A percentile compares a stretch with the other conserved stretches of the same genome.
Conservation (phyloP, 768 basidiomycete genomes). For the Cantharellus cinnabarinus region DNA sequence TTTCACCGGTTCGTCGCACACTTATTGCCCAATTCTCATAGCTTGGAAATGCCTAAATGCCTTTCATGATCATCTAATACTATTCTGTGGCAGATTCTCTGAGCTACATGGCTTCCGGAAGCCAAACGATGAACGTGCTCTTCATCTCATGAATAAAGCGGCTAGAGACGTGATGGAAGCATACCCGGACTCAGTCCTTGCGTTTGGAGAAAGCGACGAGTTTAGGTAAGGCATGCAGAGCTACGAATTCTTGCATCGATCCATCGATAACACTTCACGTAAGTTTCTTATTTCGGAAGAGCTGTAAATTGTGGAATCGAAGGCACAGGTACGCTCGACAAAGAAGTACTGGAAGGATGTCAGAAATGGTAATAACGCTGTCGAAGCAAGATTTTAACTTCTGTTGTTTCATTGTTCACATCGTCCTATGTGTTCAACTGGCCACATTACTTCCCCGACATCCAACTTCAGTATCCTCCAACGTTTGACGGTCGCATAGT, state of each 20-base stretch:
- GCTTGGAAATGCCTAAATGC: neutral
- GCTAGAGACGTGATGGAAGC: conserved; percentile 65
- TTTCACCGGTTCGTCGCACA: conserved; percentile 58
- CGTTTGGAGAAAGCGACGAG: conserved; percentile 93
- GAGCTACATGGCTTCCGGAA: conserved; percentile 66
- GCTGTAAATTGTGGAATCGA: conserved; percentile 63
- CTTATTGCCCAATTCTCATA: neutral
- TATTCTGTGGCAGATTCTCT: conserved; percentile 40
- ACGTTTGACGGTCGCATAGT: conserved; percentile 84
- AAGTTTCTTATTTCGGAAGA: conserved; percentile 72
- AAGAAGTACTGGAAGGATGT: neutral
- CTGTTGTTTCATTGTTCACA: conserved; percentile 73
- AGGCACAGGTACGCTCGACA: conserved; percentile 25
- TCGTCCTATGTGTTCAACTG: conserved; percentile 79
- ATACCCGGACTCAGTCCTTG: conserved; percentile 66
- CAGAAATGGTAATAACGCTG: neutral
- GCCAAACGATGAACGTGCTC: conserved; percentile 76
- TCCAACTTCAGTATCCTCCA: conserved; percentile 58
- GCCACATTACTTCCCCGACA: conserved; percentile 56
- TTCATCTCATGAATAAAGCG: conserved; percentile 82
- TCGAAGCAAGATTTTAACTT: conserved; percentile 64
- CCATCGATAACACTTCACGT: neutral
- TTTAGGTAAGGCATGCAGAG: conserved; percentile 40
- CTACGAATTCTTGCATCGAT: neutral
- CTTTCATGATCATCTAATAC: neutral